A percentile compares a stretch with the other conserved stretches of the same genome.
phyloP scores from a whole-genome alignment of 345 rosid species.

The Boechera stricta region DNA sequence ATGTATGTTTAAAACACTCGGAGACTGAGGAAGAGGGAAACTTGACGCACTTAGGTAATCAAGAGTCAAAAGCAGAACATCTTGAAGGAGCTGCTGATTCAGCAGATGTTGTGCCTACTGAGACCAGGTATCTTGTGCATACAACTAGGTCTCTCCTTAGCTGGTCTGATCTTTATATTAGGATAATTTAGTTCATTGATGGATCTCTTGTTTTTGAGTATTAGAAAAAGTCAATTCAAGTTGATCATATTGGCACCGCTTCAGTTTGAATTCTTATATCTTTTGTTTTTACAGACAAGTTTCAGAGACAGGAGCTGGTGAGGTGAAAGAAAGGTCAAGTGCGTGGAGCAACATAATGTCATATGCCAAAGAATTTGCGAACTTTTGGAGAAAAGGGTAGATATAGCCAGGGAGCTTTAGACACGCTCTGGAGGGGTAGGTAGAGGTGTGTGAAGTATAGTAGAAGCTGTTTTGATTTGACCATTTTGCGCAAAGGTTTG shows the following conservation, averaged over 20 bases:
- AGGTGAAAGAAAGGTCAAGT: constrained; percentile 23
- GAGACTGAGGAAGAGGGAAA: constrained; percentile 16
- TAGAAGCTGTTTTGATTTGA: constrained; percentile 27
- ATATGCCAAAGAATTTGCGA: constrained; percentile 33
- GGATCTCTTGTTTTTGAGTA: constrained; percentile 19
- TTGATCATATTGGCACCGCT: not conserved
- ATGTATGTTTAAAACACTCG: not conserved
- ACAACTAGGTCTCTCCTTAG: constrained; percentile 1
- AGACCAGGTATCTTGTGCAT: constrained; percentile 36
- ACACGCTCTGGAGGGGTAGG: not conserved
- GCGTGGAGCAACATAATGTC: constrained; percentile 44
- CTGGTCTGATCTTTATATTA: constrained; percentile 8
- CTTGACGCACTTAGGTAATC: constrained; percentile 10
- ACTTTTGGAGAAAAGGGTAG: constrained; percentile 36
- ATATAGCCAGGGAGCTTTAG: constrained; percentile 20
- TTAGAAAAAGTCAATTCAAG: constrained; percentile 1
- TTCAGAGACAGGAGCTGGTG: constrained; percentile 1
- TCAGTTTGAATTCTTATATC: constrained; percentile 12
- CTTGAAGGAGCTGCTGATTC: constrained; percentile 16
- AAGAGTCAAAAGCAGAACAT: constrained; percentile 27
- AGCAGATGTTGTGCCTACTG: constrained; percentile 28
- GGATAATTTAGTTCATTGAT: not conserved
- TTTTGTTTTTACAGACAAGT: constrained; percentile 33
- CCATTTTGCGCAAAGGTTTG: constrained; percentile 18
- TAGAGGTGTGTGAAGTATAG: constrained; percentile 1